Conservation (phyloP, 768 basidiomycete species). For the Cystobasidium ongulense region DNA sequence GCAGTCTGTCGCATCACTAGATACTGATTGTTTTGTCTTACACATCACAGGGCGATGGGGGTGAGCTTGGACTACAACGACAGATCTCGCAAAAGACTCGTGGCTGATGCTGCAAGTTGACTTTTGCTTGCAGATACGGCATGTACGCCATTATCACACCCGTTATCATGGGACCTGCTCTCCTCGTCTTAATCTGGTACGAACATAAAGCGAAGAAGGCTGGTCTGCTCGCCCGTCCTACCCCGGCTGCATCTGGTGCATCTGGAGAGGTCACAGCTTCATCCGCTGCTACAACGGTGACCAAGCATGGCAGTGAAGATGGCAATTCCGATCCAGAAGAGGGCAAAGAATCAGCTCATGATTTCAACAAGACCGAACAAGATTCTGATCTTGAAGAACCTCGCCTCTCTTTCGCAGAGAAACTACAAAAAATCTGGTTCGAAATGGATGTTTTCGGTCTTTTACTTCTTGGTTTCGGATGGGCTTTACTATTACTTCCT, state of each 20-base stretch:
- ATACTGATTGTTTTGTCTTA: neutral
- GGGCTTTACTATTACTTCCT: conserved; percentile 37
- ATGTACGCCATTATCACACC: conserved; percentile 33
- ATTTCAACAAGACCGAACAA: neutral
- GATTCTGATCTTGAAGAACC: neutral
- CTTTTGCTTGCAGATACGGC: conserved; percentile 3
- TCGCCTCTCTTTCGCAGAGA: neutral
- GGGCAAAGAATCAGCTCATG: neutral
- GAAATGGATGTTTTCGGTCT: conserved; percentile 35
- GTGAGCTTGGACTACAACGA: no score
- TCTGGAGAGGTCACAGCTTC: neutral
- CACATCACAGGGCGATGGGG: neutral
- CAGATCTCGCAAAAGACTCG: no score
- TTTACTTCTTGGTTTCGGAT: conserved; percentile 34
- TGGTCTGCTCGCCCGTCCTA: neutral
- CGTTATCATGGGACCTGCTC: conserved; percentile 4
- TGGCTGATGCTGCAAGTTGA: neutral
- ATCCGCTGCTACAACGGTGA: neutral
- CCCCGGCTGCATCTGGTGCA: neutral
- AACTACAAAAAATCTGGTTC: neutral
- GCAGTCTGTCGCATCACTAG: neutral
- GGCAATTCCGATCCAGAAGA: conserved; percentile 3
- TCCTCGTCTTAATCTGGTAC: neutral
- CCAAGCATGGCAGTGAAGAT: neutral
- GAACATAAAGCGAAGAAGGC: neutral